Conservation (phyloP, 2,329 filamentous ascomycete species). For the Colletotrichum melonis region DNA sequence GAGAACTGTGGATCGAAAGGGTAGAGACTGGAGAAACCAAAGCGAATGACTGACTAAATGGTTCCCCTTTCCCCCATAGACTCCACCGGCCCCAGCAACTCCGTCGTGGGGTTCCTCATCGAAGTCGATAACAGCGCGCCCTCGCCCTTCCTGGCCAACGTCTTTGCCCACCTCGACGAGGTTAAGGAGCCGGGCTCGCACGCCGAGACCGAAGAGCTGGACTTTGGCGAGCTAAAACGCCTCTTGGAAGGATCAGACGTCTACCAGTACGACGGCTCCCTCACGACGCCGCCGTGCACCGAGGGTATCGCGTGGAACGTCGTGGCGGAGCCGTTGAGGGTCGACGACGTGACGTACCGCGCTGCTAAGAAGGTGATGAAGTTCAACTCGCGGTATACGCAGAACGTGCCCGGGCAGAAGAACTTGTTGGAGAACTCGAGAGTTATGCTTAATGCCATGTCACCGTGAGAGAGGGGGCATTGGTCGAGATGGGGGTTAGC, state of each 20-base stretch:
- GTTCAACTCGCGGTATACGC: slow-evolving; percentile 67
- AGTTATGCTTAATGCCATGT: slow-evolving; percentile 16
- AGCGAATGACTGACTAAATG: background rate
- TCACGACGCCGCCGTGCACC: slow-evolving; percentile 72
- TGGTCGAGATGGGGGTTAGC: background rate
- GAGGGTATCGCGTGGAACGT: slow-evolving; percentile 67
- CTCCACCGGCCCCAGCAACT: slow-evolving; percentile 43
- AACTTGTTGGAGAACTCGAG: slow-evolving; percentile 51
- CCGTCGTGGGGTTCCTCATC: slow-evolving; percentile 53
- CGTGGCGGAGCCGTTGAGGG: slow-evolving; percentile 56
- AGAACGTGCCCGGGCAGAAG: slow-evolving; percentile 57
- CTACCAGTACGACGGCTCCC: slow-evolving; percentile 66
- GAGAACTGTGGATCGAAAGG: background rate
- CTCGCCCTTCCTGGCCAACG: slow-evolving; percentile 46
- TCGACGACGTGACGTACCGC: slow-evolving; percentile 62
- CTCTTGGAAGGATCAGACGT: slow-evolving; percentile 51
- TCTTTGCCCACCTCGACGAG: slow-evolving; percentile 51
- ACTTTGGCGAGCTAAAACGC: slow-evolving; percentile 53
- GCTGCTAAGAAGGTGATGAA: slow-evolving; percentile 63
- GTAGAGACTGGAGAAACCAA: background rate
- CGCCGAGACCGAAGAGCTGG: slow-evolving; percentile 50
- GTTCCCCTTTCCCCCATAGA: background rate
- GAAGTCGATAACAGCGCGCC: slow-evolving; percentile 41
- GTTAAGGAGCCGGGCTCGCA: slow-evolving; percentile 52
- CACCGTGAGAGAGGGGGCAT: background rate